These are phyloP conservation scores for Colletotrichum sp. DNA, from an alignment of 2,329 filamentous ascomycete species.

Conservation along the genomic window DNA sequence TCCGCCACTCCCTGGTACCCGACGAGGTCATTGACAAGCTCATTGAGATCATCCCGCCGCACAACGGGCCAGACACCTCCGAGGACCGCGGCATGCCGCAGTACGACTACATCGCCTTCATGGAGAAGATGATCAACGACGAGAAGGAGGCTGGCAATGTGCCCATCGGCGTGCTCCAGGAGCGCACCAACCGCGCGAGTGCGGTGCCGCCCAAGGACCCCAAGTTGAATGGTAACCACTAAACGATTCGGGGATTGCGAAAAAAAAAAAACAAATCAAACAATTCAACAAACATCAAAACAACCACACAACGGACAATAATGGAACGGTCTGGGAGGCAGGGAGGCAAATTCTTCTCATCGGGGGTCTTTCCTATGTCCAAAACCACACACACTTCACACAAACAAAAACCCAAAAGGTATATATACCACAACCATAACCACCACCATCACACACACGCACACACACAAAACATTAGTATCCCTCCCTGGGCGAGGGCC, in stretches of 20 bases:
- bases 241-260: neutral
- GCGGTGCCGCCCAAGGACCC: conserved; percentile 35
- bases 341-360: neutral
- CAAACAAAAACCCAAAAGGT: neutral
- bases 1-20: conserved; percentile 92
- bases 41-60: conserved; percentile 82
- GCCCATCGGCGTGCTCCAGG: conserved; percentile 35
- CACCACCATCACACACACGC: neutral
- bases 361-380: neutral
- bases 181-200: conserved; percentile 37
- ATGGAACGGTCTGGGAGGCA: neutral
- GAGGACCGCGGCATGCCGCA: conserved; percentile 85
- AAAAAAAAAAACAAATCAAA: neutral
- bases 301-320: neutral
- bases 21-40: conserved; percentile 97
- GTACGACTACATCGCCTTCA: conserved; percentile 96
- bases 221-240: conserved; percentile 40
- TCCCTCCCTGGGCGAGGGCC: neutral
- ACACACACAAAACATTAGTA: neutral
- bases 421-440: neutral
- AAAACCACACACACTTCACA: neutral
- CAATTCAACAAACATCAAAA: neutral
- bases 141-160: conserved; percentile 32
- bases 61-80: conserved; percentile 84
- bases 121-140: conserved; percentile 79